phyloP scores from a whole-genome alignment of 345 rosid genomes.

The Acer campestre region DNA sequence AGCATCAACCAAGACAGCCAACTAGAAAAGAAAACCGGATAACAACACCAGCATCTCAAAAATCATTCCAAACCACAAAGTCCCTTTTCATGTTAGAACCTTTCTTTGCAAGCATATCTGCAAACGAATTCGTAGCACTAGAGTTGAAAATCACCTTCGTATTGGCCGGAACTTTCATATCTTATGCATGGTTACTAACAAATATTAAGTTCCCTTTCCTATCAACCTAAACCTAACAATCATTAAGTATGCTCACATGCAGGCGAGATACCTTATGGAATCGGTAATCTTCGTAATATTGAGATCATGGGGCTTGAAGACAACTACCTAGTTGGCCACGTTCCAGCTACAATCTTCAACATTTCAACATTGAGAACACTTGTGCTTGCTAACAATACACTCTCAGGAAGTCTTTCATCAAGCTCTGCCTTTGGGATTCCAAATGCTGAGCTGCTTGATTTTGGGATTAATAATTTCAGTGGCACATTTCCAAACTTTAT shows the following conservation, averaged over 20 bases:
- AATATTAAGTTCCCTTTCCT: too few species aligned
- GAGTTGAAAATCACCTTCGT: too few species aligned
- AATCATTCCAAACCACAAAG: too few species aligned
- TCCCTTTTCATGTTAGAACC: too few species aligned
- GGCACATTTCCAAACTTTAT: not conserved
- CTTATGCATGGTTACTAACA: too few species aligned
- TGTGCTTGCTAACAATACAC: not conserved
- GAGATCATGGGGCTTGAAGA: not conserved
- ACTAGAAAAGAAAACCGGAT: too few species aligned
- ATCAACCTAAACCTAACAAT: too few species aligned
- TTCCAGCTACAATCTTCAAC: slow-evolving; percentile 14
- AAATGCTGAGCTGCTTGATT: not conserved
- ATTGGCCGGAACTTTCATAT: too few species aligned
- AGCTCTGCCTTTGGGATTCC: not conserved
- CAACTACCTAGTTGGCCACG: not conserved
- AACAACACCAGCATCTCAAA: too few species aligned
- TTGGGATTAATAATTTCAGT: not conserved
- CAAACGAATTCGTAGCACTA: too few species aligned
- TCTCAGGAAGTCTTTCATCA: not conserved
- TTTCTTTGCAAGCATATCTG: too few species aligned
- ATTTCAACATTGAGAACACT: not conserved
- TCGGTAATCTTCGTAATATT: not conserved
- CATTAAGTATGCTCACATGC: not conserved
- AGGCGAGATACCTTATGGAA: not conserved
- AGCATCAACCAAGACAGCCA: too few species aligned